A percentile compares a stretch with the other conserved stretches of the same genome.
Evolutionary conservation across 2,329 filamentous ascomycete genomes (phyloP).

Genomic region (Aureobasidium melanogenum): DNA sequence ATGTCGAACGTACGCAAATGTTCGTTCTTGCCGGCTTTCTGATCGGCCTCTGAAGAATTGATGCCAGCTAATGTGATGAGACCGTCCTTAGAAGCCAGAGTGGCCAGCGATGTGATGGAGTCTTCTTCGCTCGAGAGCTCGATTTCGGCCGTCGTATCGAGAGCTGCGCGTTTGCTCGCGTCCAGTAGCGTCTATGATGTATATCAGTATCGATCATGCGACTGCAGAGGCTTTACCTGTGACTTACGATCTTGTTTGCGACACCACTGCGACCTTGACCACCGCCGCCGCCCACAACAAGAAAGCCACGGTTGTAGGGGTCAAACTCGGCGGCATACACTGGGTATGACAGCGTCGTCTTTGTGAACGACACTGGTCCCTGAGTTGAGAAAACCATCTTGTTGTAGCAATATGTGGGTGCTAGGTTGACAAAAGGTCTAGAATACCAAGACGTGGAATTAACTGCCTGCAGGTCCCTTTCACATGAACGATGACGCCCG

Average conservation of each 20-base stretch:
- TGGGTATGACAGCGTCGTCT: slow-evolving; percentile 67
- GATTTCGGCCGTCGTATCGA: slow-evolving; percentile 58
- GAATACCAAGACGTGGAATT: not conserved
- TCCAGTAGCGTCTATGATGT: slow-evolving; percentile 58
- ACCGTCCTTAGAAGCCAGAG: slow-evolving; percentile 52
- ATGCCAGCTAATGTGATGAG: slow-evolving; percentile 61
- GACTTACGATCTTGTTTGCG: slow-evolving; percentile 72
- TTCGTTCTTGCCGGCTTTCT: slow-evolving; percentile 68
- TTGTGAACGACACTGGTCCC: slow-evolving; percentile 39
- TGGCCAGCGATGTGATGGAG: slow-evolving; percentile 73
- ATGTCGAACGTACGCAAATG: slow-evolving; percentile 74
- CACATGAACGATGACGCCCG: slow-evolving; percentile 8
- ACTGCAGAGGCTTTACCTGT: not conserved
- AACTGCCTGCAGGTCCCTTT: not conserved
- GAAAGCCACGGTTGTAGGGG: slow-evolving; percentile 62
- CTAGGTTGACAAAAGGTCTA: not conserved
- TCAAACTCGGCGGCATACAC: slow-evolving; percentile 86
- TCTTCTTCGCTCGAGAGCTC: slow-evolving; percentile 79
- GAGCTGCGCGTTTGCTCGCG: slow-evolving; percentile 56
- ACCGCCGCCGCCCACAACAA: slow-evolving; percentile 81
- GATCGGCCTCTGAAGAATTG: slow-evolving; percentile 67
- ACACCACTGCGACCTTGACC: slow-evolving; percentile 74
- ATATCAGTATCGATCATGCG: slow-evolving; percentile 1
- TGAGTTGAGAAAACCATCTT: slow-evolving; percentile 2
- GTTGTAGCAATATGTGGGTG: not conserved